phyloP scores from a whole-genome alignment of 139 green algal genomes.

The Chlamydomonas sp. region DNA sequence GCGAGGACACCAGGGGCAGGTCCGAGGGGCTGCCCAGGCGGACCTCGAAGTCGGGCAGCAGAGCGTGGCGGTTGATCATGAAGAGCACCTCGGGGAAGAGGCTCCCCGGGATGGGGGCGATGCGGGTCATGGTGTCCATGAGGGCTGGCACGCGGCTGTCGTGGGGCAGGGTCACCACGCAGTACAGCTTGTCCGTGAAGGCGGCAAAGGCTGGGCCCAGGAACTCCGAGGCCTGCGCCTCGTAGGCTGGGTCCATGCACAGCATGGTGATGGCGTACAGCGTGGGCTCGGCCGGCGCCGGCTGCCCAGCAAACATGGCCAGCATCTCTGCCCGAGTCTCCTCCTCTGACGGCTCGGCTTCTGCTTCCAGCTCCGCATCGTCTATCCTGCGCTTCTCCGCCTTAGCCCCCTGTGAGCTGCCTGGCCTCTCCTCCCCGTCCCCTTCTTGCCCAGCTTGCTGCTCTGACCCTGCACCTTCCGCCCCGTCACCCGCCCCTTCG shows the following conservation, averaged over 20 bases:
- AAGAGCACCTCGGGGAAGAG: constrained; percentile 57
- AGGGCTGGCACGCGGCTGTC: constrained; percentile 52
- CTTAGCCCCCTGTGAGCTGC: not conserved
- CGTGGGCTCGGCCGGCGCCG: constrained; percentile 14
- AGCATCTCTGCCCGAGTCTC: constrained; percentile 55
- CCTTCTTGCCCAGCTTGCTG: too few species aligned
- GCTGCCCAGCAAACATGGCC: constrained; percentile 19
- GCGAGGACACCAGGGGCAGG: constrained; percentile 29
- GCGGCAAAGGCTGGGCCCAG: constrained; percentile 48
- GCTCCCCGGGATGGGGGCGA: constrained; percentile 44
- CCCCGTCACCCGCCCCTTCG: not conserved
- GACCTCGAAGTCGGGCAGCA: constrained; percentile 43
- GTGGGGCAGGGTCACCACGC: constrained; percentile 67
- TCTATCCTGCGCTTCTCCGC: not conserved
- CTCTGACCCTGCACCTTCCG: too few species aligned
- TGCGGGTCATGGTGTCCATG: constrained; percentile 49
- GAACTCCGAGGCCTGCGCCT: constrained; percentile 50
- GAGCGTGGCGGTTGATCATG: constrained; percentile 44
- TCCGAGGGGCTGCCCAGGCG: constrained; percentile 41
- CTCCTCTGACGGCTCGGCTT: constrained; percentile 38
- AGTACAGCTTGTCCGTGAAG: constrained; percentile 61
- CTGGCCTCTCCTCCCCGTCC: not conserved
- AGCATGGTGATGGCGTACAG: constrained; percentile 75
- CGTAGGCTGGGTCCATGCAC: constrained; percentile 62
- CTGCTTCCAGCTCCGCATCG: not conserved